Conservation (phyloP, 2,329 filamentous ascomycete species). For the Claviceps sp. region DNA sequence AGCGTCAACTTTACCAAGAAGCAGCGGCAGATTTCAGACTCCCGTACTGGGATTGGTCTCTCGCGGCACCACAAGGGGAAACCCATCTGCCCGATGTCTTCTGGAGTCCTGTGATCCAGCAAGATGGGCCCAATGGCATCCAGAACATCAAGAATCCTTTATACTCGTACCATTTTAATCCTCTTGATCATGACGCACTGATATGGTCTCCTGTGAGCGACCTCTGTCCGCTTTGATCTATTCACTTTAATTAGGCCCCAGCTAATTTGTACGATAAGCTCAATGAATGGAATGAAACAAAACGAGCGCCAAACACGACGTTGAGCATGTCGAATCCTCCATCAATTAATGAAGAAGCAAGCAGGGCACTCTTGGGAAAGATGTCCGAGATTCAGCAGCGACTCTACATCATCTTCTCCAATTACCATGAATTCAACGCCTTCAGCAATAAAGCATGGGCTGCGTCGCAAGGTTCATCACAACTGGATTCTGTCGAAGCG, state of each 20-base stretch:
- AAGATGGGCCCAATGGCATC: slow-evolving; percentile 41
- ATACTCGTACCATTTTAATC: slow-evolving; percentile 46
- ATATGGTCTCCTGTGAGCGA: slow-evolving; percentile 43
- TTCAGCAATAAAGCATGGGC: slow-evolving; percentile 59
- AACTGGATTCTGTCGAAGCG: slow-evolving; percentile 51
- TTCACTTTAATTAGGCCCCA: not conserved
- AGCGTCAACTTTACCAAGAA: slow-evolving; percentile 34
- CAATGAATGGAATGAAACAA: slow-evolving; percentile 44
- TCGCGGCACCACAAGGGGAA: slow-evolving; percentile 31
- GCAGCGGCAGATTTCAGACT: slow-evolving; percentile 39
- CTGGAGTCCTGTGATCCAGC: slow-evolving; percentile 34
- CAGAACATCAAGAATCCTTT: slow-evolving; percentile 49
- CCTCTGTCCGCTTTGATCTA: not conserved
- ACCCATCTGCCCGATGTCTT: slow-evolving; percentile 31
- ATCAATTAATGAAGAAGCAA: slow-evolving; percentile 48
- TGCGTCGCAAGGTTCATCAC: slow-evolving; percentile 28
- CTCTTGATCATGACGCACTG: slow-evolving; percentile 44
- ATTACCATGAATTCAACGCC: slow-evolving; percentile 51
- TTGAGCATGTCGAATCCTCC: slow-evolving; percentile 17
- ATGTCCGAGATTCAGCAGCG: slow-evolving; percentile 44
- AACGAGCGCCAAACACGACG: slow-evolving; percentile 35
- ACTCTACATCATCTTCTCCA: slow-evolving; percentile 53
- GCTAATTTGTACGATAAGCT: slow-evolving; percentile 27
- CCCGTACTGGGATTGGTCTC: slow-evolving; percentile 48
- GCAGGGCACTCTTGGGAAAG: slow-evolving; percentile 28